These are phyloP conservation scores for Aspergillus pseudonomiae DNA, from an alignment of 2,329 filamentous ascomycete genomes.

Conservation along the genomic window DNA sequence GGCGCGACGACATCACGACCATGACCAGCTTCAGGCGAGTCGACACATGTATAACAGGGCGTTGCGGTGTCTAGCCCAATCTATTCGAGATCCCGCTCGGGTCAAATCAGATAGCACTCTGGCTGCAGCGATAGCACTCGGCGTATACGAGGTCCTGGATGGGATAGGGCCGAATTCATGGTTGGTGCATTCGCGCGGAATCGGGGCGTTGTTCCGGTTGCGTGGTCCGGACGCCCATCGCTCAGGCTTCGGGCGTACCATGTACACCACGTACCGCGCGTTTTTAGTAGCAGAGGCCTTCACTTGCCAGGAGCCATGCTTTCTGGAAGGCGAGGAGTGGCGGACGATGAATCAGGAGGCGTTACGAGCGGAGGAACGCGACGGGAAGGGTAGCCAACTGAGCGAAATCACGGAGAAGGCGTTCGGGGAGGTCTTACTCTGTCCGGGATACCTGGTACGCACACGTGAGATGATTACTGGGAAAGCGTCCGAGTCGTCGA, in stretches of 20 bases:
- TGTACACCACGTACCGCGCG: conserved; percentile 24
- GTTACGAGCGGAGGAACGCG: conserved; percentile 11
- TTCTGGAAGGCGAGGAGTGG: conserved; percentile 23
- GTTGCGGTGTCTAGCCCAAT: conserved; percentile 13
- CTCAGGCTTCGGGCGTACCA: conserved; percentile 21
- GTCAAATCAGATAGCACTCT: conserved; percentile 21
- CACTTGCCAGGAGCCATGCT: conserved; percentile 20
- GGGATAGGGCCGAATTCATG: conserved; percentile 19
- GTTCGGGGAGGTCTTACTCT: conserved; percentile 23
- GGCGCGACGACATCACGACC: conserved; percentile 17
- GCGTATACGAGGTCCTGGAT: conserved; percentile 25
- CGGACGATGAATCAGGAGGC: conserved; percentile 16
- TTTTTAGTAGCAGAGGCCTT: conserved; percentile 25
- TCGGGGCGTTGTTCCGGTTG: conserved; percentile 17
- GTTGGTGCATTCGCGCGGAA: conserved; percentile 25
- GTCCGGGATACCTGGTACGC: conserved; percentile 22
- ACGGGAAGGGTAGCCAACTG: conserved; percentile 17
- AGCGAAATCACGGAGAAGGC: conserved; percentile 21
- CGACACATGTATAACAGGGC: conserved; percentile 24
- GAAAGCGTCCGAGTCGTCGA: neutral
- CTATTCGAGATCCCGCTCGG: conserved; percentile 15
- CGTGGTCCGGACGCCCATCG: conserved; percentile 21
- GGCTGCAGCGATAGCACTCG: conserved; percentile 22
- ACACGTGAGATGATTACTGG: conserved; percentile 16
- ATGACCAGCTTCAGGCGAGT: conserved; percentile 17